phyloP scores from a whole-genome alignment of 2,329 filamentous ascomycete species.

The Biscogniauxia mediterranea region DNA sequence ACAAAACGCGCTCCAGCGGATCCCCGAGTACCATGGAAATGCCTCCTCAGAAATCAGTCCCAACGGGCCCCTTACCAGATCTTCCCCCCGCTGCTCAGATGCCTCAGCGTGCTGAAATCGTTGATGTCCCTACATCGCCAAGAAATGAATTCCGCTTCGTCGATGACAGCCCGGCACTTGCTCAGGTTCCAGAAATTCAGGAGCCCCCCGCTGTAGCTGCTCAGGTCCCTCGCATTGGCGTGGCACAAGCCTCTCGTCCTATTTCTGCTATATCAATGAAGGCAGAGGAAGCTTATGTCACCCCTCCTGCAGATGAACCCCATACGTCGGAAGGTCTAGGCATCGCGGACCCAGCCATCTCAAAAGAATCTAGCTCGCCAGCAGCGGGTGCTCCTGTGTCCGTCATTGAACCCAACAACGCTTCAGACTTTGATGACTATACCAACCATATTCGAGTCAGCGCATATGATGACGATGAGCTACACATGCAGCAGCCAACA shows the following conservation, averaged over 20 bases:
- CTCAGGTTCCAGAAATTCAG: constrained; percentile 36
- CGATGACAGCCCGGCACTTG: constrained; percentile 29
- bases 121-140: constrained; percentile 13
- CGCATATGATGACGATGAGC: constrained; percentile 31
- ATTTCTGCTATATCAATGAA: constrained; percentile 22
- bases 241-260: constrained; percentile 20
- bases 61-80: constrained; percentile 35
- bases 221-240: constrained; percentile 22
- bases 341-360: constrained; percentile 10
- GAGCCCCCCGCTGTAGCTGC: constrained; percentile 37
- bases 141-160: constrained; percentile 38
- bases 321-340: constrained; percentile 20
- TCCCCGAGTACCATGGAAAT: constrained; percentile 18
- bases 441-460: constrained; percentile 24
- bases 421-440: constrained; percentile 26
- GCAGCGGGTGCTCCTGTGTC: constrained; percentile 19
- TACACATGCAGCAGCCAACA: constrained; percentile 24
- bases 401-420: constrained; percentile 23
- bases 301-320: constrained; percentile 12
- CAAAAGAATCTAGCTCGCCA: constrained; percentile 26
- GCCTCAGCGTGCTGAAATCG: constrained; percentile 10
- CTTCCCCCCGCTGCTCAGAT: constrained; percentile 27
- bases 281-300: constrained; percentile 17
- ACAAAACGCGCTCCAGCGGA: constrained; percentile 35
- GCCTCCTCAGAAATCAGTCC: constrained; percentile 46